phyloP scores from a whole-genome alignment of 208 protist genomes.

The Leishmania lainsoni region DNA sequence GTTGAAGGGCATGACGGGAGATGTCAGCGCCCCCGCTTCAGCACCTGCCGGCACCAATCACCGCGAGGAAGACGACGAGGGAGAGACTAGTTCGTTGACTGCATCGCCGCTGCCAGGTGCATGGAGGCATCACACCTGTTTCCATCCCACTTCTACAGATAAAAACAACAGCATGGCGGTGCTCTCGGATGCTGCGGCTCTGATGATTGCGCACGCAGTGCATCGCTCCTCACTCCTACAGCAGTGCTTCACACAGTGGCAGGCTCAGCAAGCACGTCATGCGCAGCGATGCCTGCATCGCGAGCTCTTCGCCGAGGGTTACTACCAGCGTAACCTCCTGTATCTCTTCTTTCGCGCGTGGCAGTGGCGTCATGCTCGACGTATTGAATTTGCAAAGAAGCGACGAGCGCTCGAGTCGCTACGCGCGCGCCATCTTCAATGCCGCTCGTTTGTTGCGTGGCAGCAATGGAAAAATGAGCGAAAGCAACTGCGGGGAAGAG shows the following conservation, averaged over 20 bases:
- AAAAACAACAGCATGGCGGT: neutral
- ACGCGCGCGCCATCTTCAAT: neutral
- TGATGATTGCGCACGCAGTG: conserved; percentile 50
- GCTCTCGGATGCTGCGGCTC: conserved; percentile 22
- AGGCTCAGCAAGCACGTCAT: neutral
- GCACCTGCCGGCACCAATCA: neutral
- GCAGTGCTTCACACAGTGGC: conserved; percentile 33
- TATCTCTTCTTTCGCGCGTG: conserved; percentile 70
- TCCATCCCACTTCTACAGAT: neutral
- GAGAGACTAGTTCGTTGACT: neutral
- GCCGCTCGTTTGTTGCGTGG: neutral
- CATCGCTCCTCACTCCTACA: conserved; percentile 30
- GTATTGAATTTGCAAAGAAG: neutral
- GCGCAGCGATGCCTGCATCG: conserved; percentile 15
- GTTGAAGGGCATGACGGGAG: neutral
- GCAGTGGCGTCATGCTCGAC: conserved; percentile 46
- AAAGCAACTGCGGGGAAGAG: neutral
- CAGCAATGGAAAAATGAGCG: conserved; percentile 7
- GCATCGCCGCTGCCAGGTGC: neutral
- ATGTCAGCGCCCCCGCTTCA: neutral
- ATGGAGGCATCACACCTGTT: conserved; percentile 17
- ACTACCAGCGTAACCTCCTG: conserved; percentile 32
- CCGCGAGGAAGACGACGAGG: neutral
- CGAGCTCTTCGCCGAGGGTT: conserved; percentile 36
- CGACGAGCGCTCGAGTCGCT: neutral